Evolutionary conservation across 371 early-diverging fungal species (phyloP), one percentile per base, ranked within the genome.

Genomic region (Apophysomyces elegans): DNA sequence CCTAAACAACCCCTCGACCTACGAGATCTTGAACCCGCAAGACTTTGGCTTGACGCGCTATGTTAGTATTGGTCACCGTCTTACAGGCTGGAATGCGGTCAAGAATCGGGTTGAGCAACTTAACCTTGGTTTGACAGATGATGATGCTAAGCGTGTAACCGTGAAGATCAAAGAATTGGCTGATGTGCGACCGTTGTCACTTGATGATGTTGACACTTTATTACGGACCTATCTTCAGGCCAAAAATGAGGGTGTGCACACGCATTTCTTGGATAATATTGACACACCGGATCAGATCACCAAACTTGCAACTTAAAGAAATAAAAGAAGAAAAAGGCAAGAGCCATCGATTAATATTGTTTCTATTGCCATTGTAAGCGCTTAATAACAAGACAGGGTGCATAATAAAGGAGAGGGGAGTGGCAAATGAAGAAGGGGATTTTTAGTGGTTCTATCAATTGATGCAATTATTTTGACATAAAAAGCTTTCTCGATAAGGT

Each of bases 51-150:
- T 96, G 94, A 93, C 94, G n/a, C 90, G 97, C 32, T 96, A 96
- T 71, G 97, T 96, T 63, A 91, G 92, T 56, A 96, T 98, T 61
- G 97, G 96, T 39, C 98, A 96, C 77, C 91, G 97, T 54, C 83
- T 98, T 62, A 98, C 98, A 2, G 97, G 98, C 18, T 98, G 98
- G 97, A 96, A 98, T 79, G 97, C 98, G 41, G 96, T 98, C 85
- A 96, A 95, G 90, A 94, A 95, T 84, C 90, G 98, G 57, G 94
- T 93, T 36, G 90, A 93, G 71, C 96, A 96, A 77, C 84, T 98
- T 36, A 88, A 90, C 14, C 79, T 98, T 59, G 80, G 79, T 7
- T 77, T 98, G 59, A 89, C 87, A 58, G 98, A 98, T 74, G 91
- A 92, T 21, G 91, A 96, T 65, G 88, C 95, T 75, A 98, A 98